phyloP scores from a whole-genome alignment of 225 moss, liverwort and hornwort genomes.

The Marchantia polymorpha region DNA sequence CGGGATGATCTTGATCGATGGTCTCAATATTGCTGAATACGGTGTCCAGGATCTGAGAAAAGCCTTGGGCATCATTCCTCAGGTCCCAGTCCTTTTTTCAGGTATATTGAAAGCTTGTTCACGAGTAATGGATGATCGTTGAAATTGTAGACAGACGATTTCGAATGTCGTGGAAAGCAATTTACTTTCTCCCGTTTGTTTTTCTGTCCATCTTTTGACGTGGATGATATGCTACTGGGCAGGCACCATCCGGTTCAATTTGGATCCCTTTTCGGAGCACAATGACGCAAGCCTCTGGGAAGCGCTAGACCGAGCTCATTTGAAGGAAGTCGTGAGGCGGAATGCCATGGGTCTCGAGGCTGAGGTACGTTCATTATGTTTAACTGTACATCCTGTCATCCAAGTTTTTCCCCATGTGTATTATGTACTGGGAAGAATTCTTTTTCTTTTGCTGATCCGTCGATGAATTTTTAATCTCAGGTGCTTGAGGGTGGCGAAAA shows the following conservation, averaged over 20 bases:
- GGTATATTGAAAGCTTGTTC: slow-evolving; percentile 12
- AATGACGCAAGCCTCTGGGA: slow-evolving; percentile 79
- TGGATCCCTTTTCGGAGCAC: slow-evolving; percentile 73
- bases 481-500: slow-evolving; percentile 87
- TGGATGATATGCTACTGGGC: neutral
- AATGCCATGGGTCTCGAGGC: slow-evolving; percentile 69
- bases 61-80: slow-evolving; percentile 68
- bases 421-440: neutral
- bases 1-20: slow-evolving; percentile 60
- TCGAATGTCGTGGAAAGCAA: neutral
- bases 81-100: slow-evolving; percentile 66
- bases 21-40: slow-evolving; percentile 50
- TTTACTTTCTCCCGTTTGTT: neutral
- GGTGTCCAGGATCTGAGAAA: slow-evolving; percentile 60
- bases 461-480: slow-evolving; percentile 3
- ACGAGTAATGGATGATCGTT: too few relatives aligned
- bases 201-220: neutral
- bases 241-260: slow-evolving; percentile 72
- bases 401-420: neutral
- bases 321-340: slow-evolving; percentile 81
- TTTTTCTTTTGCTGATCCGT: neutral
- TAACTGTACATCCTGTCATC: neutral
- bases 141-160: neutral
- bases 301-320: slow-evolving; percentile 86
- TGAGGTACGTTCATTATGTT: slow-evolving; percentile 39